These are phyloP conservation scores for Trichoderma citrinoviride DNA, from an alignment of 2,329 filamentous ascomycete genomes.

Conservation along the genomic window DNA sequence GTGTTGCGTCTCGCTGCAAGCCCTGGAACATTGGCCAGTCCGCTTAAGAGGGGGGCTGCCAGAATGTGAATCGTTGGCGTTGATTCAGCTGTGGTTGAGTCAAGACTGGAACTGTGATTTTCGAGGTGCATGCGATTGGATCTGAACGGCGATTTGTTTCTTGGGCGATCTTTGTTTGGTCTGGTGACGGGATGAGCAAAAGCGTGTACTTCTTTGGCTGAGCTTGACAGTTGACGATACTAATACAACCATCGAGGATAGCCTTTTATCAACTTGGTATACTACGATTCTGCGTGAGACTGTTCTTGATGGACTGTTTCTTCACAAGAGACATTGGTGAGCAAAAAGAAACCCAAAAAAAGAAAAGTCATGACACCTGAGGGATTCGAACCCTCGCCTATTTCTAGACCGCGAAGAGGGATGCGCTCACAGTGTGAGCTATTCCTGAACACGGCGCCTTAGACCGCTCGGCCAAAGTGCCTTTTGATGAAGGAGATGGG, in stretches of 20 bases:
- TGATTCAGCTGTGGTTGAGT: not conserved
- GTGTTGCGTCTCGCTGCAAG: constrained; percentile 42
- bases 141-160: not conserved
- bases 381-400: constrained; percentile 21
- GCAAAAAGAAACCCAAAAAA: not conserved
- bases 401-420: constrained; percentile 18
- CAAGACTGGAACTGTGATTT: not conserved
- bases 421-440: constrained; percentile 20
- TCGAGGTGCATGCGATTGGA: not conserved
- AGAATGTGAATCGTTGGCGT: not conserved
- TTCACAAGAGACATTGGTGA: too few species aligned
- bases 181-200: not conserved
- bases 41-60: not conserved
- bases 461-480: constrained; percentile 25
- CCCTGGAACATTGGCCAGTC: constrained; percentile 33
- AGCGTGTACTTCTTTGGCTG: not conserved
- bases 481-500: constrained; percentile 13
- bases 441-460: constrained; percentile 20
- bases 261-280: not conserved
- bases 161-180: not conserved
- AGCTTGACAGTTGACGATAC: not conserved
- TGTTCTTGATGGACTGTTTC: too few species aligned
- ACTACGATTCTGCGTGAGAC: too few species aligned
- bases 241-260: not conserved
- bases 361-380: constrained; percentile 13